A percentile compares a stretch with the other conserved stretches of the same genome.
phyloP scores from a whole-genome alignment of 1,284 basidiomycete genomes.

The Singerocomus inundabilis region DNA sequence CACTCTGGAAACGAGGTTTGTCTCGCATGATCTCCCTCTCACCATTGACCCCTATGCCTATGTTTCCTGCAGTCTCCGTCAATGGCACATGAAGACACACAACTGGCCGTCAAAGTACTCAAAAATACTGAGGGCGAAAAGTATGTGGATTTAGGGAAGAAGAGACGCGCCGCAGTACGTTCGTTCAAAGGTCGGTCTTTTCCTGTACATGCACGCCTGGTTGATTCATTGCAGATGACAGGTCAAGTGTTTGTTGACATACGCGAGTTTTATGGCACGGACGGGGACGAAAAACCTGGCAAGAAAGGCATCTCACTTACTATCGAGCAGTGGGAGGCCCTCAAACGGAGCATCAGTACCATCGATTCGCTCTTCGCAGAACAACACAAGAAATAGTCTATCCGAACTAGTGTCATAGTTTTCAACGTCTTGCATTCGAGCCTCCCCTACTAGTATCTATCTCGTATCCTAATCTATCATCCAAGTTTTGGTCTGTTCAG shows the following conservation, averaged over 20 bases:
- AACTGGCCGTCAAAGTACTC: constrained; percentile 7
- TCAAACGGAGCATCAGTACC: constrained; percentile 43
- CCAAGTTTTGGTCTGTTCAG: background rate
- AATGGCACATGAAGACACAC: background rate
- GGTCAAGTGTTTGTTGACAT: constrained; percentile 67
- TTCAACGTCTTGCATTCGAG: background rate
- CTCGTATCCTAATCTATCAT: constrained; percentile 2
- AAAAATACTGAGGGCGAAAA: constrained; percentile 53
- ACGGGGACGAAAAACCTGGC: constrained; percentile 73
- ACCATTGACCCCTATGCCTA: constrained; percentile 19
- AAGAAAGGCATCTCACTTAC: constrained; percentile 80
- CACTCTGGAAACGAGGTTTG: constrained; percentile 9
- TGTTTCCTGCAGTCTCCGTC: constrained; percentile 15
- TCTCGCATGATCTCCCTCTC: background rate
- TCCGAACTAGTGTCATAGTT: background rate
- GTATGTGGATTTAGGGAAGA: constrained; percentile 68
- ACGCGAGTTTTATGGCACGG: constrained; percentile 63
- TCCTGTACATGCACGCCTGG: too few relatives aligned
- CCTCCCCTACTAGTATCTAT: constrained; percentile 1
- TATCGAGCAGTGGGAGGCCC: constrained; percentile 67
- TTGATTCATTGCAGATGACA: constrained; percentile 20
- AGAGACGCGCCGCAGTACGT: constrained; percentile 66
- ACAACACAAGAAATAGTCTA: constrained; percentile 36
- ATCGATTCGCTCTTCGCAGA: constrained; percentile 56
- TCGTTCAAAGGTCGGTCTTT: constrained; percentile 58